Base-by-base conservation (phyloP, 2,329 filamentous ascomycete genomes). In the Botryosphaeria agaves region DNA sequence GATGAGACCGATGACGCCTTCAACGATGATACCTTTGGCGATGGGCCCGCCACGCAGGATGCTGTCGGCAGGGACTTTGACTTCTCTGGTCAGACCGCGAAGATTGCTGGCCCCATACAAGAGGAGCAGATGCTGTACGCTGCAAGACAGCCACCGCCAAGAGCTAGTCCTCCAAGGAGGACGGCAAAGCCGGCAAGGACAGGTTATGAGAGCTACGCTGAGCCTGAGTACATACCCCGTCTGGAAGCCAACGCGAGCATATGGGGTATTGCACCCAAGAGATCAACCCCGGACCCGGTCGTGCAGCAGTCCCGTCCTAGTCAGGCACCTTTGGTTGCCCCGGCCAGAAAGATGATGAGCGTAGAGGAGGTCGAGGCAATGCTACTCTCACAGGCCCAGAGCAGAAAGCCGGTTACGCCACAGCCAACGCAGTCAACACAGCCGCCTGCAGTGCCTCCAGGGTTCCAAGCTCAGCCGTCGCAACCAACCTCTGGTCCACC, bases 351-450 rank as follows among this genome's bases (percentile, higher is more conserved):
- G 60, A 76, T 94, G 57, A 76, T 98, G 78, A 95, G 83, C 45
- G 55, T 98, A 46, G 89, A 95, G 51, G 89, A 98, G 58, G 85
- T 98, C 14, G 89, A 98, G 57, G 87, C 87, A 32, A 76, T 83
- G 39, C 85, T 98, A 76, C n/a, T n/a, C n/a, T n/a, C n/a, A n/a
- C 72, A 80, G 36, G 65, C 69, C 19, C 76, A 85, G 41, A 57
- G 70, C 18, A 67, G 69, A 43, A 65, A 64, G 37, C 56, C 61
- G 7, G 43, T 56, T 6, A 14, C 41, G 7, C 46, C 56, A 33
- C 47, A 53, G 5, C 39, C 53, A 12, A 45, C 51, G 21, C 48
- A 50, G 12, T 43, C 29, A 11, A 27, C 31, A 4, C 26, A 18
- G 4, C 30, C 26, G 5, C 37, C 34, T 19, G 7, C 31, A 8